Conservation (phyloP, 768 basidiomycete species). For the Leccinum rimulosum region DNA sequence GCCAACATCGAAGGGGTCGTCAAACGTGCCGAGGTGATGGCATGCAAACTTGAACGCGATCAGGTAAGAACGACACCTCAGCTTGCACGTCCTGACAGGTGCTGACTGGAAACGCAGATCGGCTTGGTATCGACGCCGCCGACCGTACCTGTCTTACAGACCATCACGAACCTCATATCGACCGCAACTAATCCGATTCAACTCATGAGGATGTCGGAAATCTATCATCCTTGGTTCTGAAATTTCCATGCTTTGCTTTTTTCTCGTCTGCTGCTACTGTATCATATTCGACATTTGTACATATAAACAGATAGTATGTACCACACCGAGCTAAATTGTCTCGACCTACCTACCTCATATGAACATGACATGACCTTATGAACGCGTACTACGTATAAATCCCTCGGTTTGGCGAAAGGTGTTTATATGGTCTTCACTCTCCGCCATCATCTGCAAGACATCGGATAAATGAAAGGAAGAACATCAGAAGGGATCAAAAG, state of each 20-base stretch:
- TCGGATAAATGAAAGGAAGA: constrained; percentile 1
- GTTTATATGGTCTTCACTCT: constrained; percentile 64
- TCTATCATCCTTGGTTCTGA: constrained; percentile 85
- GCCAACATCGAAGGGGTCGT: constrained; percentile 67
- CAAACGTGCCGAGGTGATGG: constrained; percentile 78
- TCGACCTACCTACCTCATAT: neutral
- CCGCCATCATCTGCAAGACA: constrained; percentile 64
- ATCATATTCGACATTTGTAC: constrained; percentile 5
- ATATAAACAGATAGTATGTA: neutral
- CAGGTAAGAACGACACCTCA: constrained; percentile 45
- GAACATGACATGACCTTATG: constrained; percentile 13
- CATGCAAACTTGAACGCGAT: constrained; percentile 84
- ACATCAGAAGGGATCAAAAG: neutral
- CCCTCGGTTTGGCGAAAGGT: constrained; percentile 78
- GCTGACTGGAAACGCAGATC: constrained; percentile 19
- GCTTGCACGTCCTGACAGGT: neutral
- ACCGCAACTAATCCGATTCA: constrained; percentile 84
- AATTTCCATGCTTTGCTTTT: neutral
- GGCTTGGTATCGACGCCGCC: constrained; percentile 22
- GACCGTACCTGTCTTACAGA: constrained; percentile 63
- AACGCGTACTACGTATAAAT: constrained; percentile 45
- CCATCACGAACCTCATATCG: constrained; percentile 78
- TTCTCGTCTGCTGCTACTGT: neutral
- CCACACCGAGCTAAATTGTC: neutral
- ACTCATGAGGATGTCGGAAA: constrained; percentile 82